Evolutionary conservation across 192 early-diverging fungal species (phyloP), one percentile per base, ranked within the genome.

Genomic region (Coemansia sp.): DNA sequence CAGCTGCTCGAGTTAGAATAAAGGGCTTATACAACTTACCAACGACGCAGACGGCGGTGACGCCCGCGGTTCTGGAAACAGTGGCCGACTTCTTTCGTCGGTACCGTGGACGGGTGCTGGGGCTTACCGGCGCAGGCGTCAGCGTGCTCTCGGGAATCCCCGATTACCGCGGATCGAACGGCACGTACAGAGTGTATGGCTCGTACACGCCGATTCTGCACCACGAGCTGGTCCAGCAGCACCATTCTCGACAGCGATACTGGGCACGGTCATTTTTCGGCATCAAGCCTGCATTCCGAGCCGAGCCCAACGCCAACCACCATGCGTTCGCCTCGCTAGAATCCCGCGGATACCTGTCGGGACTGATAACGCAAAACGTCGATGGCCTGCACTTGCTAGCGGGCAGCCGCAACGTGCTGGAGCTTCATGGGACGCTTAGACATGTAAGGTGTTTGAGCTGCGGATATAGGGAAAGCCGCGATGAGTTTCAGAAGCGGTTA

Each of bases 301-400:
- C 92, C 1, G 60, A 76, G 30, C 91, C 91, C 16, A 97, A 97
- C 60, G 42, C 60, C 0, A 82, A 89, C 6, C 94, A 97, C 61
- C 46, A 56, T 20, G 74, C 84, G 9, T 49, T 94, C 11, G 57
- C 81, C 17, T 48, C 62, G 6, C 64, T 91, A 6, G 78, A 84
- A 53, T 38, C 64, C 1, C 15, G 54, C 6, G 75, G 79, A 0
- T 66, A 76, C 57, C 48, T 87, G 42, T 40, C 56, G 10, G 66
- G 84, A 28, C 44, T 97, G 18, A 85, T 95, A 26, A 95, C 94
- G 8, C 94, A 97, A 56, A 97, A 97, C 62, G 94, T 97, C 16
- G 94, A 97, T 52, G 83, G 85, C 2, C 61, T 95, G 65, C 90
- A 94, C 47, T 65, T 76, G 26, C 74, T 67, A 18, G 83, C 83